Evolutionary conservation across 2,329 filamentous ascomycete genomes (phyloP).

Genomic region (Diaporthe aspalathi): DNA sequence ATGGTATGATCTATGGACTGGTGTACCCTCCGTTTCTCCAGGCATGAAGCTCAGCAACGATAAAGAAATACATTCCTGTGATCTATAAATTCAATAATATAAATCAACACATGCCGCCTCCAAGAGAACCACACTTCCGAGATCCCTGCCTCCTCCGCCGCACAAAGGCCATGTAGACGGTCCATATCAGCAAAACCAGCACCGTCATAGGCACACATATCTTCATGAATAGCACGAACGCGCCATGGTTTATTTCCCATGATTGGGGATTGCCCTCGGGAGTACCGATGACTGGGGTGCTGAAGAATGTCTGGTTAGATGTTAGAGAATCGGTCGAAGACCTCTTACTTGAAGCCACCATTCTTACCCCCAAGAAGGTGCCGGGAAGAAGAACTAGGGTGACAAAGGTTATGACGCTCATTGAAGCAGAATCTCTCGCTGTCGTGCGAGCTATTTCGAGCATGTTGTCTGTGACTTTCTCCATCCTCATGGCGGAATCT

Average conservation of each 20-base stretch:
- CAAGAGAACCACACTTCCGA: fast-evolving
- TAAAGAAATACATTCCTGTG: too few relatives aligned
- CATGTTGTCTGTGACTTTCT: slow-evolving; percentile 45
- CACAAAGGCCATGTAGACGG: not conserved
- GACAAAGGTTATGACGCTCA: slow-evolving; percentile 48
- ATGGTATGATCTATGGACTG: too few relatives aligned
- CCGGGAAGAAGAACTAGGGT: slow-evolving; percentile 48
- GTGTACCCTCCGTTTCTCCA: too few relatives aligned
- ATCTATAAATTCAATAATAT: not conserved
- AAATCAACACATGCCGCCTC: not conserved
- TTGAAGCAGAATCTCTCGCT: slow-evolving; percentile 53
- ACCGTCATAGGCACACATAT: slow-evolving; percentile 27
- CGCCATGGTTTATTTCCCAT: not conserved
- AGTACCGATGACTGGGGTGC: slow-evolving; percentile 3
- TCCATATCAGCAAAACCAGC: not conserved
- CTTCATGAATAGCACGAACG: not conserved
- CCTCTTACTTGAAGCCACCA: slow-evolving; percentile 18
- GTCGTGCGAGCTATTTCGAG: slow-evolving; percentile 64
- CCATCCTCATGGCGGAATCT: slow-evolving; percentile 17
- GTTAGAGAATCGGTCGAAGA: slow-evolving; percentile 16
- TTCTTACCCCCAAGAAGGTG: slow-evolving; percentile 44
- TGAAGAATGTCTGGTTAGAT: slow-evolving; percentile 36
- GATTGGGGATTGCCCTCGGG: not conserved
- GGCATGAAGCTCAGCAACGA: too few relatives aligned
- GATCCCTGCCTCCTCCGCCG: not conserved